Base-by-base conservation (phyloP, 768 basidiomycete genomes). In the Hydnomerulius pinastri region DNA sequence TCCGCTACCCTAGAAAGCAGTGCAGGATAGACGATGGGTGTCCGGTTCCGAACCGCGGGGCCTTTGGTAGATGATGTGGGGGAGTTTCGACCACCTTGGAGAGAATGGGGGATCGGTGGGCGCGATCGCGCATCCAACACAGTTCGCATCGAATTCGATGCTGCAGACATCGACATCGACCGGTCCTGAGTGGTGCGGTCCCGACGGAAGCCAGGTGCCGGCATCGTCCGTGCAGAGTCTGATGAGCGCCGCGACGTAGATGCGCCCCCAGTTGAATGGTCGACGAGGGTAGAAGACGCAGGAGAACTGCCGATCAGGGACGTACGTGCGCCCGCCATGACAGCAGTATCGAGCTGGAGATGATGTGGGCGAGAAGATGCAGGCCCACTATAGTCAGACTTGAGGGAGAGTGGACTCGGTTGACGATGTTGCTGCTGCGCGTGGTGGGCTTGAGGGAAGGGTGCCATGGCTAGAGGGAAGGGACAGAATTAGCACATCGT, bases 1-100 rank as follows among this genome's bases (percentile, higher is more conserved):
- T 92, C 90, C 2, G 95, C 94, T 10, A 99, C 94, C 51, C 88
- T 87, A 18, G 95, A 98, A 6, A 98, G 80, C 20, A 98, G 76
- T 2, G 97, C 97, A n/a, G 97, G 95, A 73, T 98, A 97, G 45
- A 98, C 86, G 36, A 87, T 76, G 23, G 91, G 90, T 29, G 83
- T 77, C 61, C 85, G 82, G 23, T 40, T 24, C 36, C 77, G 79
- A 21, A 75, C 62, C 36, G 64, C 51, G 39, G 58, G 71, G 49
- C 64, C 65, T 60, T 67, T 74, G 58, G 72, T 63, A 43, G 70
- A 61, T 37, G 58, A 57, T 20, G 63, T 65, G 46, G 71, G 70
- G 18, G 72, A 72, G 46, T 67, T 65, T 50, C 68, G 76, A 47
- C 65, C 59, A 13, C 73, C 76, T 43, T 76, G 77, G 13, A 70